A percentile compares a stretch with the other conserved stretches of the same genome.
These are phyloP conservation scores for Dactylellina sp. DNA, from an alignment of 2,329 filamentous ascomycete species.

Conservation along the genomic window DNA sequence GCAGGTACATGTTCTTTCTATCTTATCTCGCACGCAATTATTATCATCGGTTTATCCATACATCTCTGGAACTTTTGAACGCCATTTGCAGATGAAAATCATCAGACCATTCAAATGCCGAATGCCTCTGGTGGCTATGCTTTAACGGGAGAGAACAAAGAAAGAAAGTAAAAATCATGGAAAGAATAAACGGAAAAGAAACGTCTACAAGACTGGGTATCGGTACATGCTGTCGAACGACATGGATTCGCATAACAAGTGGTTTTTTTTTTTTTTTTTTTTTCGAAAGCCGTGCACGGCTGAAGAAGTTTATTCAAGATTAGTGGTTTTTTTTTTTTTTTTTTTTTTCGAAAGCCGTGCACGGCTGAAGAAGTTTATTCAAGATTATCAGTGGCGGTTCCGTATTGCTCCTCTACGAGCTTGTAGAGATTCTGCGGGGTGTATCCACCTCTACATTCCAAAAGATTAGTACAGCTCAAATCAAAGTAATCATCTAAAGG, in stretches of 20 bases:
- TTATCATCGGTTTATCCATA: conserved; percentile 2
- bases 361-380: conserved; percentile 25
- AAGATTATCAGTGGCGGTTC: conserved; percentile 24
- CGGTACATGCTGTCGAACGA: conserved; percentile 14
- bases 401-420: conserved; percentile 55
- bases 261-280: too few relatives aligned
- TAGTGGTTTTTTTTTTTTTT: too few relatives aligned
- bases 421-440: conserved; percentile 52
- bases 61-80: conserved; percentile 20
- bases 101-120: neutral
- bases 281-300: too few relatives aligned
- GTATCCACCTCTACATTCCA: conserved; percentile 39
- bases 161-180: neutral
- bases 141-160: neutral
- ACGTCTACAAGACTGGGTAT: conserved; percentile 30
- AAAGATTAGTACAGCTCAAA: neutral
- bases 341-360: neutral
- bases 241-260: too few relatives aligned
- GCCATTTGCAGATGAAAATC: neutral
- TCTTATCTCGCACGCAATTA: neutral
- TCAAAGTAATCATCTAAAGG: neutral
- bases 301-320: conserved; percentile 26
- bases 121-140: neutral
- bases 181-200: neutral
- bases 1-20: conserved; percentile 1